A percentile compares a stretch with the other conserved stretches of the same genome.
phyloP scores from a whole-genome alignment of 2,329 filamentous ascomycete species.

The Phialophora macrospora region DNA sequence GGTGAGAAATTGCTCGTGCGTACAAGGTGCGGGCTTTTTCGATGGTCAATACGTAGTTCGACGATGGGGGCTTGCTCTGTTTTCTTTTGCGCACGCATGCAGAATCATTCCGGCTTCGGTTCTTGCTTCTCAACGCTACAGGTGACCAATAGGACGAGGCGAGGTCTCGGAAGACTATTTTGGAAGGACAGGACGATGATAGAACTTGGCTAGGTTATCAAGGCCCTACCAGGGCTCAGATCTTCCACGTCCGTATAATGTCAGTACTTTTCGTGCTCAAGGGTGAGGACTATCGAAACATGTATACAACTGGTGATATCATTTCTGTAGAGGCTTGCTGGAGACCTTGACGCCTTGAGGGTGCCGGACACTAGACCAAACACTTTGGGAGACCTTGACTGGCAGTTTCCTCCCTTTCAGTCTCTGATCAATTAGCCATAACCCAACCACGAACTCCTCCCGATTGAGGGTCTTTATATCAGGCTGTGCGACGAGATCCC shows the following conservation, averaged over 20 bases:
- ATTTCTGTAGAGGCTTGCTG: slow-evolving; percentile 31
- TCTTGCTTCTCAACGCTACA: too few species aligned
- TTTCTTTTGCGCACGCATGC: too few species aligned
- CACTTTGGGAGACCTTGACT: slow-evolving; percentile 51
- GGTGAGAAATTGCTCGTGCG: too few species aligned
- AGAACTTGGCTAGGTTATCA: too few species aligned
- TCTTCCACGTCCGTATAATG: not conserved
- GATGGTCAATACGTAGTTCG: too few species aligned
- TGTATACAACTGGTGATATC: slow-evolving; percentile 2
- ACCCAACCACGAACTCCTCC: slow-evolving; percentile 57
- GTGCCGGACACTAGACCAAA: slow-evolving; percentile 54
- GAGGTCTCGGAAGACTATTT: too few species aligned
- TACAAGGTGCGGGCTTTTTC: too few species aligned
- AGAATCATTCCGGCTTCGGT: too few species aligned
- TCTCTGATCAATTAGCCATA: slow-evolving; percentile 57
- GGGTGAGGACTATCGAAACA: not conserved
- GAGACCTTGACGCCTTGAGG: slow-evolving; percentile 47
- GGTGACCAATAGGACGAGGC: too few species aligned
- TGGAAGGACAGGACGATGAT: too few species aligned
- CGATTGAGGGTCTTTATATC: slow-evolving; percentile 47
- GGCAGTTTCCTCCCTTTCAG: slow-evolving; percentile 55
- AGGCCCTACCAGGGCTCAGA: too few species aligned
- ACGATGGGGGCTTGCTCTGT: too few species aligned
- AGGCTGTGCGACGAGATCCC: slow-evolving; percentile 49
- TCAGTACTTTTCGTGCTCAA: not conserved